phyloP scores from a whole-genome alignment of 345 rosid species.

The Eucalyptus erythrocorys region DNA sequence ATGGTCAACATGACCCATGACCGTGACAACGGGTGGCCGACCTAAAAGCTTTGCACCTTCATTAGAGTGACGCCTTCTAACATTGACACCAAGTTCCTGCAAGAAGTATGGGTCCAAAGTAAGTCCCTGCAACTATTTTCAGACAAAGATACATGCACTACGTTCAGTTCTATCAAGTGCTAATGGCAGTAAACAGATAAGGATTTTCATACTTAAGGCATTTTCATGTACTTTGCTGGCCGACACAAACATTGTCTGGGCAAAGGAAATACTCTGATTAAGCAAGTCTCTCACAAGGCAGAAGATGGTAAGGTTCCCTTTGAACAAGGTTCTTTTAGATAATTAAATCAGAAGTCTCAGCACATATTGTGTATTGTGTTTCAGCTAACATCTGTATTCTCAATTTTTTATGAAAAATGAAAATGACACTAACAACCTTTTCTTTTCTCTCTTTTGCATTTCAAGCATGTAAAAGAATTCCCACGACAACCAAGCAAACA shows the following conservation, averaged over 20 bases:
- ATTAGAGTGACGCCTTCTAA: constrained; percentile 61
- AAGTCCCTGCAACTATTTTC: background rate
- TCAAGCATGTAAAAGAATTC: background rate
- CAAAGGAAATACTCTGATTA: background rate
- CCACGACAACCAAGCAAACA: background rate
- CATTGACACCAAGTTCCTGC: constrained; percentile 75
- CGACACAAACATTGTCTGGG: background rate
- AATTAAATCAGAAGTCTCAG: background rate
- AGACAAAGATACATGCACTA: background rate
- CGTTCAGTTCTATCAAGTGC: background rate
- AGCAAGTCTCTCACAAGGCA: background rate
- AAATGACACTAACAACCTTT: background rate
- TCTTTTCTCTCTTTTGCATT: background rate
- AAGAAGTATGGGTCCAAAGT: background rate
- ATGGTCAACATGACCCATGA: constrained; percentile 99
- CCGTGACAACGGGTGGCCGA: constrained; percentile 85
- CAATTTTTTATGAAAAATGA: background rate
- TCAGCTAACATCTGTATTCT: background rate
- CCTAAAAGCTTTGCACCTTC: constrained; percentile 60
- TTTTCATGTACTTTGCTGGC: background rate
- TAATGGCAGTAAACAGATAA: background rate
- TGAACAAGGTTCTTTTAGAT: background rate
- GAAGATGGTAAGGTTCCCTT: background rate
- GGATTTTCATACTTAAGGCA: background rate
- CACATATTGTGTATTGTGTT: background rate